Percentiles rank a stretch among this genome's conserved stretches.
phyloP scores from a whole-genome alignment of 2,329 filamentous ascomycete species.

The Elsinoe australis region DNA sequence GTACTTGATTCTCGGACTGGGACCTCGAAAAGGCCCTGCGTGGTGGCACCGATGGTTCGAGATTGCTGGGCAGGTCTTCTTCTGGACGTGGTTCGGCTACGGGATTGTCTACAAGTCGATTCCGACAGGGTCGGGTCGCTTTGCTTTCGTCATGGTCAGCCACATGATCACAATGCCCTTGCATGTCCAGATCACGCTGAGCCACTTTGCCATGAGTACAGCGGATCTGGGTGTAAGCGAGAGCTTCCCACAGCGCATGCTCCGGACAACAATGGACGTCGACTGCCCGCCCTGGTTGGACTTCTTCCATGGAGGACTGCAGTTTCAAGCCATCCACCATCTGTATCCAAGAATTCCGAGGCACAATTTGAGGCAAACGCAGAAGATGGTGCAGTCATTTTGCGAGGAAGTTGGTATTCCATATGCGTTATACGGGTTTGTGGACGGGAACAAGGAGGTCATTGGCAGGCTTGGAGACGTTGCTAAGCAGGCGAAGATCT shows the following conservation, averaged over 20 bases:
- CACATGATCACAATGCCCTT: slow-evolving; percentile 74
- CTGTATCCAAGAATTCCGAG: slow-evolving; percentile 75
- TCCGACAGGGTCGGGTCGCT: slow-evolving; percentile 50
- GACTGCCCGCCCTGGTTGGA: slow-evolving; percentile 83
- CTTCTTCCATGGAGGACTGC: slow-evolving; percentile 79
- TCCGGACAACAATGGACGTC: slow-evolving; percentile 89
- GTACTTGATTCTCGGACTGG: slow-evolving; percentile 52
- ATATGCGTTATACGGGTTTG: slow-evolving; percentile 79
- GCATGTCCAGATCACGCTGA: slow-evolving; percentile 84
- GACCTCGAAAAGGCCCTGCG: slow-evolving; percentile 52
- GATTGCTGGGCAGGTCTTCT: slow-evolving; percentile 54
- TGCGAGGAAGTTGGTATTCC: slow-evolving; percentile 75
- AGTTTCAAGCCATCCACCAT: slow-evolving; percentile 86
- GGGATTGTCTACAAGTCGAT: slow-evolving; percentile 54
- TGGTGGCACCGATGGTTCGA: slow-evolving; percentile 63
- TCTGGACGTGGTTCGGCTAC: slow-evolving; percentile 63
- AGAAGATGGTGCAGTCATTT: slow-evolving; percentile 71
- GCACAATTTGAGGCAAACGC: slow-evolving; percentile 70
- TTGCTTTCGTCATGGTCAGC: slow-evolving; percentile 64
- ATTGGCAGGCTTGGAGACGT: slow-evolving; percentile 70
- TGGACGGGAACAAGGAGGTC: slow-evolving; percentile 74
- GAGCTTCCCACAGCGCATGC: slow-evolving; percentile 83
- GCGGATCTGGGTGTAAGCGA: slow-evolving; percentile 74
- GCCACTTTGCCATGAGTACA: slow-evolving; percentile 86
- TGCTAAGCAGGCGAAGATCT: slow-evolving; percentile 38